Percentiles rank a stretch among this genome's conserved stretches.
Conservation (phyloP, 306 rosid species). For the Gastrolobium villosum region DNA sequence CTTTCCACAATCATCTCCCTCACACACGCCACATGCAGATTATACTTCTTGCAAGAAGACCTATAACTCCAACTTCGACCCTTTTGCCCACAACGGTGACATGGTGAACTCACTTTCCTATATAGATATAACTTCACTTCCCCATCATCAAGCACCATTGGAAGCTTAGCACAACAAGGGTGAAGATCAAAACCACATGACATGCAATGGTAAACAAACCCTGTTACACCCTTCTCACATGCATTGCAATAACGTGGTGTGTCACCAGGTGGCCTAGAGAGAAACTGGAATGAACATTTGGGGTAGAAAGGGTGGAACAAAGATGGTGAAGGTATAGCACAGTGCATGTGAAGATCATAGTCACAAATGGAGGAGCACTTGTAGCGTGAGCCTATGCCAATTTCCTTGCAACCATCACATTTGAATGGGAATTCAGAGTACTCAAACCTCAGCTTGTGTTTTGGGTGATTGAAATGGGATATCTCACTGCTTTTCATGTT, state of each 20-base stretch:
- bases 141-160: constrained; percentile 70
- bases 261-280: constrained; percentile 70
- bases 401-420: constrained; percentile 96
- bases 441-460: constrained; percentile 85
- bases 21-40: constrained; percentile 90
- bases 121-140: constrained; percentile 67
- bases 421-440: constrained; percentile 83
- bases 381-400: constrained; percentile 88
- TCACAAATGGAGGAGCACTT: constrained; percentile 71
- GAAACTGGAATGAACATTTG: constrained; percentile 84
- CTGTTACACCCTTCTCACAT: constrained; percentile 73
- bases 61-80: constrained; percentile 96
- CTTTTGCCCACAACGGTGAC: constrained; percentile 83
- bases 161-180: constrained; percentile 96
- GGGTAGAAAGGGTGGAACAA: constrained; percentile 86
- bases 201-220: constrained; percentile 84
- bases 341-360: constrained; percentile 90
- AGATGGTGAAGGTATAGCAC: constrained; percentile 72
- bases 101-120: constrained; percentile 70
- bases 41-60: constrained; percentile 80
- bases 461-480: constrained; percentile 82
- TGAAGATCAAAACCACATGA: constrained; percentile 87
- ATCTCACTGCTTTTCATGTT: constrained; percentile 72
- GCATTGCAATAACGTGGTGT: constrained; percentile 82
- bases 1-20: constrained; percentile 87